A percentile compares a stretch with the other conserved stretches of the same genome.
Evolutionary conservation across 108 stramenopile species (phyloP).

Genomic region (Nitzschia inconspicua): DNA sequence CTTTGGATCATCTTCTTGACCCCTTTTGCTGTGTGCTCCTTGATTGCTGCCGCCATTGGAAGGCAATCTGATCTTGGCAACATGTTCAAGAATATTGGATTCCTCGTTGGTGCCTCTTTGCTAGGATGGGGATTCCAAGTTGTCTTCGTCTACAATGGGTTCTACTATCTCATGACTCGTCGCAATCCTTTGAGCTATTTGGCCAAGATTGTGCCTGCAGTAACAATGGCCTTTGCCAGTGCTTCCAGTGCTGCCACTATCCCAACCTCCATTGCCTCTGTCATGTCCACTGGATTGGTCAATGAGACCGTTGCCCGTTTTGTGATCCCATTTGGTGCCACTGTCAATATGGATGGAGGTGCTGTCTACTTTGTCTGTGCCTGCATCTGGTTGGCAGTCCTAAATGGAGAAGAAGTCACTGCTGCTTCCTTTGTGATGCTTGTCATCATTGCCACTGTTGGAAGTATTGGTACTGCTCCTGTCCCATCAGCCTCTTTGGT

Average conservation of each 20-base stretch:
- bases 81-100: slow-evolving; percentile 16
- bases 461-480: slow-evolving; percentile 7
- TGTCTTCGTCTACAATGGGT: slow-evolving; percentile 21
- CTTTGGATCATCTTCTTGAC: slow-evolving; percentile 27
- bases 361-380: slow-evolving; percentile 18
- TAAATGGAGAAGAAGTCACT: slow-evolving; percentile 18
- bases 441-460: slow-evolving; percentile 6
- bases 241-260: slow-evolving; percentile 37
- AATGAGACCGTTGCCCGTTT: slow-evolving; percentile 25
- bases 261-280: slow-evolving; percentile 20
- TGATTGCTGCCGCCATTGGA: slow-evolving; percentile 30
- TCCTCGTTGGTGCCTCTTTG: slow-evolving; percentile 19
- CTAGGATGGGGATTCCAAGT: slow-evolving; percentile 16
- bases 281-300: slow-evolving; percentile 15
- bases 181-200: slow-evolving; percentile 23
- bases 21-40: slow-evolving; percentile 25
- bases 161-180: slow-evolving; percentile 15
- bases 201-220: slow-evolving; percentile 12
- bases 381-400: slow-evolving; percentile 25
- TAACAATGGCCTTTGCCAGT: slow-evolving; percentile 23
- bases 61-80: slow-evolving; percentile 10
- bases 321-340: slow-evolving; percentile 30
- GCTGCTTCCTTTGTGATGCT: slow-evolving; percentile 14
- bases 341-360: slow-evolving; percentile 33
- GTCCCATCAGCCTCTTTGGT: slow-evolving; percentile 7